These are phyloP conservation scores for Vanrija humicola DNA, from an alignment of 1,284 basidiomycete species.

Conservation along the genomic window DNA sequence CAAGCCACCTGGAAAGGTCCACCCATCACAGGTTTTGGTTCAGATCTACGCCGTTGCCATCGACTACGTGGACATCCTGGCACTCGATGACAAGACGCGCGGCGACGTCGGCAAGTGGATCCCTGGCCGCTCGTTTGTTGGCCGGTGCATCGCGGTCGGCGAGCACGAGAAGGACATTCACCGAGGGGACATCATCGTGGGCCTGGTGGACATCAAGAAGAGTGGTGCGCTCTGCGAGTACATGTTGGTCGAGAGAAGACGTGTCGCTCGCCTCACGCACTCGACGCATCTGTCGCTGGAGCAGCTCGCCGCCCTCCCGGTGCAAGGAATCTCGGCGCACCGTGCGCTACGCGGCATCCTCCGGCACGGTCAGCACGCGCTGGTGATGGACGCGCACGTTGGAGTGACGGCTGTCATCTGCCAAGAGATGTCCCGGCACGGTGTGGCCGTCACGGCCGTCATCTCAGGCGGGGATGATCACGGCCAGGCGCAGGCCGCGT, in stretches of 20 bases:
- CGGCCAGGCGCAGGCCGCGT: conserved; percentile 21
- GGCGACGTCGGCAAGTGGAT: conserved; percentile 50
- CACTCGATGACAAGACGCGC: conserved; percentile 54
- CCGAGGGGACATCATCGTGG: conserved; percentile 78
- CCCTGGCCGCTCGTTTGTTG: conserved; percentile 77
- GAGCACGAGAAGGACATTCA: conserved; percentile 69
- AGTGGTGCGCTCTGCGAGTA: conserved; percentile 79
- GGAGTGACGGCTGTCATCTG: conserved; percentile 69
- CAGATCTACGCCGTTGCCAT: conserved; percentile 80
- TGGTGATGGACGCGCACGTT: conserved; percentile 71
- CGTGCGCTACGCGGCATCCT: conserved; percentile 63
- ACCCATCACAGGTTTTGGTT: conserved; percentile 64
- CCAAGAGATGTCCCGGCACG: conserved; percentile 60
- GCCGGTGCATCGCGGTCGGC: conserved; percentile 70
- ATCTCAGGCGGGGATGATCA: conserved; percentile 37
- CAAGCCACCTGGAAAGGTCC: conserved; percentile 67
- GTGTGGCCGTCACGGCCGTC: conserved; percentile 42
- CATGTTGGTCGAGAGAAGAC: conserved; percentile 69
- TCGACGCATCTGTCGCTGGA: conserved; percentile 57
- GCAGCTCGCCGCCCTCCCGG: conserved; percentile 71
- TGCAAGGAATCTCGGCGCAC: conserved; percentile 70
- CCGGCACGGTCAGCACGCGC: conserved; percentile 51
- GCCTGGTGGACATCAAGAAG: conserved; percentile 68
- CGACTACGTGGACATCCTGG: conserved; percentile 65
- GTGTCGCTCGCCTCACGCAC: conserved; percentile 64